Evolutionary conservation across 1,139 yeast species (phyloP).

Genomic region (Yamadazyma atlantica): DNA sequence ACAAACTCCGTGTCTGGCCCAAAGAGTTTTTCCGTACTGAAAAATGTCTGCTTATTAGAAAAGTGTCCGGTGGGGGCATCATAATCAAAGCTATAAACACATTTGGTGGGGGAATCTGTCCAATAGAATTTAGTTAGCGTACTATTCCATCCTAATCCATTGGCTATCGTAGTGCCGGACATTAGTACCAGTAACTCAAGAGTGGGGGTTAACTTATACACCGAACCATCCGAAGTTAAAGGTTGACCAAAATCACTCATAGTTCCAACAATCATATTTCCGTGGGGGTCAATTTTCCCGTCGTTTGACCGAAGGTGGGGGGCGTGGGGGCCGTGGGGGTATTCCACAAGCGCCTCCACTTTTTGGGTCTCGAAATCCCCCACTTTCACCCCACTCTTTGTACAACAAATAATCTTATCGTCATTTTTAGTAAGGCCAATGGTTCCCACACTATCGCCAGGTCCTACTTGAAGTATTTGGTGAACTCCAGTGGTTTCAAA

Average conservation of each 20-base stretch:
- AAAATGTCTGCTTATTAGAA: conserved; percentile 40
- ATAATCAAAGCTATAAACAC: conserved; percentile 63
- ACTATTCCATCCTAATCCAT: conserved; percentile 74
- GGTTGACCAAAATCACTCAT: conserved; percentile 56
- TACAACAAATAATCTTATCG: conserved; percentile 48
- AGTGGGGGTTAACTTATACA: conserved; percentile 40
- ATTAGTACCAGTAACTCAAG: conserved; percentile 29
- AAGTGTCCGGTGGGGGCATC: conserved; percentile 46
- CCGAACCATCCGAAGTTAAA: conserved; percentile 37
- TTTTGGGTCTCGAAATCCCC: conserved; percentile 43
- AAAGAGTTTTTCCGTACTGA: conserved; percentile 37
- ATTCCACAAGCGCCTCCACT: conserved; percentile 45
- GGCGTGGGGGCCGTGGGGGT: too few species aligned
- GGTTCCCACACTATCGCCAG: conserved; percentile 49
- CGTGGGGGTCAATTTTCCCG: conserved; percentile 68
- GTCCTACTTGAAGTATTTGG: conserved; percentile 39
- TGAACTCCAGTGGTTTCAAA: conserved; percentile 30
- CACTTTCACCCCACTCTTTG: conserved; percentile 55
- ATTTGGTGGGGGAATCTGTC: conserved; percentile 67
- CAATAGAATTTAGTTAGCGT: conserved; percentile 56
- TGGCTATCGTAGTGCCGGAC: too few species aligned
- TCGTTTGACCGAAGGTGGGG: conserved; percentile 78
- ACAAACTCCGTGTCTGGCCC: conserved; percentile 40
- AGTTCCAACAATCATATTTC: conserved; percentile 72
- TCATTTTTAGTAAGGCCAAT: conserved; percentile 56